Evolutionary conservation across 2,329 filamentous ascomycete species (phyloP).

Genomic region (Sarocladium strictum): DNA sequence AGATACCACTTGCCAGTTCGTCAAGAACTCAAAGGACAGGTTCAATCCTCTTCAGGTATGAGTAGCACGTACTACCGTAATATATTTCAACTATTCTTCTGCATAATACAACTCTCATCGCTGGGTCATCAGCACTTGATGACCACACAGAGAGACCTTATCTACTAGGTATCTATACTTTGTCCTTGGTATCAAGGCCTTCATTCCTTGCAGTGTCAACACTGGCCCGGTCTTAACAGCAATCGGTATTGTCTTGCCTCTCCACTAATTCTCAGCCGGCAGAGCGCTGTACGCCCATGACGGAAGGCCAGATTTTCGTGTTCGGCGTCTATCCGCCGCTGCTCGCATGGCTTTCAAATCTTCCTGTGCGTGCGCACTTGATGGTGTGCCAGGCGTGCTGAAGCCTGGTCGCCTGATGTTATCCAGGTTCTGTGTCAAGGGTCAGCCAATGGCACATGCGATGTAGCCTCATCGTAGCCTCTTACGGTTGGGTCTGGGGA

Average conservation of each 20-base stretch:
- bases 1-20: too few relatives aligned
- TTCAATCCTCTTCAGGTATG: too few relatives aligned
- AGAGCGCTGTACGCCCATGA: not conserved
- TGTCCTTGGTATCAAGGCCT: too few relatives aligned
- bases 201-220: too few relatives aligned
- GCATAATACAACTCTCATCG: not conserved
- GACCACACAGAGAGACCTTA: not conserved
- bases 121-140: constrained; percentile 1
- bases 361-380: constrained; percentile 16
- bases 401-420: constrained; percentile 21
- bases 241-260: not conserved
- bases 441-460: constrained; percentile 7
- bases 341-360: constrained; percentile 28
- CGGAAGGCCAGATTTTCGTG: not conserved
- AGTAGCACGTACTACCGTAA: not conserved
- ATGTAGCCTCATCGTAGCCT: not conserved
- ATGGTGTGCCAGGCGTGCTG: not conserved
- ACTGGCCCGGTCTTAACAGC: not conserved
- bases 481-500: not conserved
- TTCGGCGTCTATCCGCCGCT: constrained; percentile 24
- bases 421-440: constrained; percentile 22
- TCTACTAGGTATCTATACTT: too few relatives aligned
- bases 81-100: not conserved
- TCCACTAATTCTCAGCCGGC: not conserved
- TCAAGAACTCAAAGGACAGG: too few relatives aligned